Percentiles rank a stretch among this genome's conserved stretches.
Evolutionary conservation across 495 filamentous ascomycete species (phyloP).

Genomic region (Talaromyces stipitatus): DNA sequence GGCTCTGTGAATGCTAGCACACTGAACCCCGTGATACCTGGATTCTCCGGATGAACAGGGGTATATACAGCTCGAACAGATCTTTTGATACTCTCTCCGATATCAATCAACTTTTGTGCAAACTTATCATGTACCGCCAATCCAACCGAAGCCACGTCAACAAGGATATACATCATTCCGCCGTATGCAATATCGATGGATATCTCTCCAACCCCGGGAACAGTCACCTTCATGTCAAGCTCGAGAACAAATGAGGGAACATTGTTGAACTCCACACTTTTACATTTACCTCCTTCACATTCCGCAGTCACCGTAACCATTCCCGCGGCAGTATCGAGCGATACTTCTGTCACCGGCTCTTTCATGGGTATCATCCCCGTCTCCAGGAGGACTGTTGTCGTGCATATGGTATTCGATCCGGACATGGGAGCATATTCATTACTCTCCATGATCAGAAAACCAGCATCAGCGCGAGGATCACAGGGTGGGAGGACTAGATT

Average conservation of each 20-base stretch:
- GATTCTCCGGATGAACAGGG: constrained; percentile 27
- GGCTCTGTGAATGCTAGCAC: constrained; percentile 21
- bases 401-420: constrained; percentile 28
- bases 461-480: constrained; percentile 25
- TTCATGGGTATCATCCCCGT: constrained; percentile 31
- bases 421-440: constrained; percentile 33
- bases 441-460: constrained; percentile 33
- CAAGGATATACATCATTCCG: constrained; percentile 29
- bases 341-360: constrained; percentile 21
- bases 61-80: constrained; percentile 15
- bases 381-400: constrained; percentile 26
- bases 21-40: constrained; percentile 20
- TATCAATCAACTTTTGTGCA: constrained; percentile 15
- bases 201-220: constrained; percentile 21
- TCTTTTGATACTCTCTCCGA: constrained; percentile 25
- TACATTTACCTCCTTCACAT: constrained; percentile 27
- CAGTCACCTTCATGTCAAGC: constrained; percentile 21
- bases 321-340: constrained; percentile 24
- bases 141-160: constrained; percentile 20
- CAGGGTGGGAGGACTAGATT: constrained; percentile 30
- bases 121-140: constrained; percentile 15
- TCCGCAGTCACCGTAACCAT: constrained; percentile 22
- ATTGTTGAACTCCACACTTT: constrained; percentile 26
- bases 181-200: constrained; percentile 27
- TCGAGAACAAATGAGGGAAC: constrained; percentile 27